These are phyloP conservation scores for Ophiocordyceps polyrhachis-furcata DNA, from an alignment of 2,329 filamentous ascomycete genomes.

Conservation along the genomic window DNA sequence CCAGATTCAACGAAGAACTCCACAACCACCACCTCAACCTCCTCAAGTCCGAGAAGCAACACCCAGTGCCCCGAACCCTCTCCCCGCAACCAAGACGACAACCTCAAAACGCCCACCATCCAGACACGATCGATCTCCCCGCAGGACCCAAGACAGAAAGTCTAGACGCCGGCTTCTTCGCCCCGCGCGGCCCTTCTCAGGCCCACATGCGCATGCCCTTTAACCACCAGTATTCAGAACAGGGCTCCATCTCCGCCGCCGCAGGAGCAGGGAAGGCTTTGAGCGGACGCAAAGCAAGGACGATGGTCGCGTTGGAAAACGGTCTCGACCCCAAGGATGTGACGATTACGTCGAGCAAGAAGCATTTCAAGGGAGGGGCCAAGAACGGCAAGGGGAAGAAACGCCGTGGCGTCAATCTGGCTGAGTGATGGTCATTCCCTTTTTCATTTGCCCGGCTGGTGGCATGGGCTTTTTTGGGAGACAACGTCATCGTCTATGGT, in stretches of 20 bases:
- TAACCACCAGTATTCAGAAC: slow-evolving; percentile 73
- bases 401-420: slow-evolving; percentile 1
- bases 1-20: slow-evolving; percentile 72
- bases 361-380: slow-evolving; percentile 76
- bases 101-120: slow-evolving; percentile 14
- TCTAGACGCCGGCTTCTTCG: slow-evolving; percentile 85
- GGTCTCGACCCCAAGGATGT: slow-evolving; percentile 70
- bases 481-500: background rate
- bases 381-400: slow-evolving; percentile 28
- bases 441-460: background rate
- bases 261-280: slow-evolving; percentile 39
- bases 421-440: background rate
- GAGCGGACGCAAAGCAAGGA: slow-evolving; percentile 64
- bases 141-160: slow-evolving; percentile 55
- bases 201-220: slow-evolving; percentile 66
- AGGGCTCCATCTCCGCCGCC: slow-evolving; percentile 31
- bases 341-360: slow-evolving; percentile 48
- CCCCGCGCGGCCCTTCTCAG: slow-evolving; percentile 32
- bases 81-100: slow-evolving; percentile 18
- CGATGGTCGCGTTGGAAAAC: slow-evolving; percentile 67
- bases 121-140: slow-evolving; percentile 31
- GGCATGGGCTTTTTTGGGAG: too few species aligned
- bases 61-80: slow-evolving; percentile 20
- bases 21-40: slow-evolving; percentile 46
- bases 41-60: background rate